phyloP scores from a whole-genome alignment of 345 rosid species.

The Lepidium sativum region DNA sequence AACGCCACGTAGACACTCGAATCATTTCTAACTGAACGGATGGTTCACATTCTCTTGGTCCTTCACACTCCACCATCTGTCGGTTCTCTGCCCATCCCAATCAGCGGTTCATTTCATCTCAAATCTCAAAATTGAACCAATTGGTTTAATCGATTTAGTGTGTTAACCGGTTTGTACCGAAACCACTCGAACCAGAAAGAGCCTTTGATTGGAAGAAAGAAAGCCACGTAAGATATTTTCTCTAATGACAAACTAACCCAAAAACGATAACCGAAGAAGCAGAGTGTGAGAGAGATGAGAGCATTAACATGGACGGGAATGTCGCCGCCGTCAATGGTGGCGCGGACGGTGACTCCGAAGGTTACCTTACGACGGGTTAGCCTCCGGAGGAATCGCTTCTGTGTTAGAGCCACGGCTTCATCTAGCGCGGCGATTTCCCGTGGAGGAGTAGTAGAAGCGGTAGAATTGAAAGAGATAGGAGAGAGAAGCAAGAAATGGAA shows the following conservation, averaged over 20 bases:
- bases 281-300: conserved; percentile 16
- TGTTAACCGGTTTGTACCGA: conserved; percentile 16
- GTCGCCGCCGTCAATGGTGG: conserved; percentile 1
- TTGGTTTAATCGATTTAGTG: not conserved
- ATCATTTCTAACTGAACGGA: not conserved
- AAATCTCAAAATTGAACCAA: not conserved
- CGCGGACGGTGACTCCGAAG: not conserved
- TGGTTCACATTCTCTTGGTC: not conserved
- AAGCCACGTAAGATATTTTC: conserved; percentile 6
- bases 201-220: not conserved
- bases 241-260: not conserved
- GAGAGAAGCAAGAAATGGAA: conserved; percentile 49
- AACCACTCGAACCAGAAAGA: not conserved
- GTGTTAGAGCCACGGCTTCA: conserved; percentile 16
- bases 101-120: not conserved
- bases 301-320: conserved; percentile 25
- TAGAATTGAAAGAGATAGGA: conserved; percentile 41
- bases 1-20: not conserved
- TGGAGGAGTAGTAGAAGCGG: conserved; percentile 24
- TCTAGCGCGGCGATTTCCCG: conserved; percentile 3
- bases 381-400: not conserved
- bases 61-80: not conserved
- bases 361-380: not conserved
- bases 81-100: not conserved
- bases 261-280: not conserved